A percentile compares a stretch with the other conserved stretches of the same genome.
Evolutionary conservation across 441 rosid species (phyloP).

Genomic region (Gossypium davidsonii): DNA sequence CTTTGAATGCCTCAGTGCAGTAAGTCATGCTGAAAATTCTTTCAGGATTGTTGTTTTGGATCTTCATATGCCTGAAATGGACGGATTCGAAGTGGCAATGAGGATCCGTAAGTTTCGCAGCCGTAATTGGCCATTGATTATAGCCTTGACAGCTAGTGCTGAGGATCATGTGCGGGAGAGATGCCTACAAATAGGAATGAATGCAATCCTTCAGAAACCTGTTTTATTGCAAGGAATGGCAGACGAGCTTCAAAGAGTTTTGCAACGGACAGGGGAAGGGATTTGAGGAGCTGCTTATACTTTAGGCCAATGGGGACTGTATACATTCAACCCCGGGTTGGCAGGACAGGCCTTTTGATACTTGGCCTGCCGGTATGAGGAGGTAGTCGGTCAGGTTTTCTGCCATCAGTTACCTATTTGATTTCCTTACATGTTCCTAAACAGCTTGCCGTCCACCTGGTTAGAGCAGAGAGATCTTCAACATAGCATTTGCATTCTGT

Average conservation of each 20-base stretch:
- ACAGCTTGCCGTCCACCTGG: neutral
- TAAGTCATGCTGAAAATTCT: constrained; percentile 39
- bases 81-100: constrained; percentile 64
- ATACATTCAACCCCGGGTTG: neutral
- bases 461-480: neutral
- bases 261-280: constrained; percentile 48
- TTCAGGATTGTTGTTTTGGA: constrained; percentile 52
- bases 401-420: neutral
- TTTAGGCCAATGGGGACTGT: neutral
- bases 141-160: constrained; percentile 61
- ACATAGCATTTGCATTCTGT: constrained; percentile 5
- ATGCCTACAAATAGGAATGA: constrained; percentile 54
- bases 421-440: neutral
- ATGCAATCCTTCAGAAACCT: constrained; percentile 63
- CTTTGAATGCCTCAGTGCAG: constrained; percentile 53
- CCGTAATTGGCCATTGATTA: constrained; percentile 50
- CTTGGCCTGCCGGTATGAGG: constrained; percentile 1
- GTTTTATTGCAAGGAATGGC: constrained; percentile 55
- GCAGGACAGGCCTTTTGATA: neutral
- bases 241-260: constrained; percentile 49
- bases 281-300: neutral
- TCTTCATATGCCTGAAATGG: constrained; percentile 71
- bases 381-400: neutral
- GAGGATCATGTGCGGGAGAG: constrained; percentile 53
- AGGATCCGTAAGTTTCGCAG: constrained; percentile 60